A percentile compares a stretch with the other conserved stretches of the same genome.
These are phyloP conservation scores for Corynespora cassiicola DNA, from an alignment of 2,329 filamentous ascomycete species.

Conservation along the genomic window DNA sequence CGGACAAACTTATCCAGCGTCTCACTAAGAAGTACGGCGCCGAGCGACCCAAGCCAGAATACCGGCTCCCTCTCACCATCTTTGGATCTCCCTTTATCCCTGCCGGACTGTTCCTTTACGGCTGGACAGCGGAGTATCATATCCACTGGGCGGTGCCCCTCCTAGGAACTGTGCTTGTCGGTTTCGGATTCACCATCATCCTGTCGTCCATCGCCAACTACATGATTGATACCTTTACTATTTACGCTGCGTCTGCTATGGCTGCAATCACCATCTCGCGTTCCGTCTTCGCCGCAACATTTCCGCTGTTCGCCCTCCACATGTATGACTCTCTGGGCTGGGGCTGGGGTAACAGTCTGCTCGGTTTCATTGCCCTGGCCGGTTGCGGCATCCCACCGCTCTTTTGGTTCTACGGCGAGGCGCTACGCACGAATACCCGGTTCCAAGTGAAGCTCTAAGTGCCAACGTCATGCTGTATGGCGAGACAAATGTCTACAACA, in stretches of 20 bases:
- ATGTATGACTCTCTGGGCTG: constrained; percentile 19
- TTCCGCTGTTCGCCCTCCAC: constrained; percentile 15
- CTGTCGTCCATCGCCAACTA: constrained; percentile 31
- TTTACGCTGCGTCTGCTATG: constrained; percentile 39
- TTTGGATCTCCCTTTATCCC: constrained; percentile 49
- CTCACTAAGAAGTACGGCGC: too few species aligned
- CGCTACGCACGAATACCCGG: too few species aligned
- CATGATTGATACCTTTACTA: constrained; percentile 38
- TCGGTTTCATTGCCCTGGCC: constrained; percentile 70
- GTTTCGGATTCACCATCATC: constrained; percentile 3
- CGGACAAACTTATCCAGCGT: constrained; percentile 3
- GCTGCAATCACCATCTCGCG: constrained; percentile 31
- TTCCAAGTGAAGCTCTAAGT: too few species aligned
- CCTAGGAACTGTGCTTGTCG: too few species aligned
- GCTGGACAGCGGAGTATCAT: constrained; percentile 57
- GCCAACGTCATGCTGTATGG: too few species aligned
- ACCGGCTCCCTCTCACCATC: constrained; percentile 41
- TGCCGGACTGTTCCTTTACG: constrained; percentile 52
- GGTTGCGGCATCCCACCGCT: too few species aligned
- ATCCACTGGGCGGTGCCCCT: constrained; percentile 61
- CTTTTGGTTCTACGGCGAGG: too few species aligned
- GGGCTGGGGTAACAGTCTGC: constrained; percentile 51
- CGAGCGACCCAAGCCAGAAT: constrained; percentile 9
- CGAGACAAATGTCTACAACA: too few species aligned
- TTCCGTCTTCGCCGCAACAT: constrained; percentile 11